Conservation (phyloP, 805 yeast species). For the Candida golubevii region DNA sequence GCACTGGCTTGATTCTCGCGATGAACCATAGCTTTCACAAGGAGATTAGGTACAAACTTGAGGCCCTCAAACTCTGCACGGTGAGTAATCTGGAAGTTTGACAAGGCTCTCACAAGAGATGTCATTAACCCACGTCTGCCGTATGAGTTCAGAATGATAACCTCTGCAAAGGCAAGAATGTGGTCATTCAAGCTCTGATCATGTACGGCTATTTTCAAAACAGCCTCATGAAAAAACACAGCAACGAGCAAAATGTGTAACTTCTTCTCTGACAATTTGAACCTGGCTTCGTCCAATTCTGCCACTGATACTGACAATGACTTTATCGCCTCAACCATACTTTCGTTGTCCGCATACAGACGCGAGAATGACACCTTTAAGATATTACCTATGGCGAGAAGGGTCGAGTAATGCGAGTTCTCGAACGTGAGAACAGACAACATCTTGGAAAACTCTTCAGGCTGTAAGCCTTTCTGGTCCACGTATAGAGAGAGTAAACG, state of each 20-base stretch:
- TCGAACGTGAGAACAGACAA: constrained; percentile 14
- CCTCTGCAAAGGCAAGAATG: constrained; percentile 33
- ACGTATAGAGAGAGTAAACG: constrained; percentile 13
- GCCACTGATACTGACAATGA: constrained; percentile 51
- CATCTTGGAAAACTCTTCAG: constrained; percentile 1
- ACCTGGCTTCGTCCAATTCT: constrained; percentile 50
- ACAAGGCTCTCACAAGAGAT: constrained; percentile 44
- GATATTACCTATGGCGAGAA: constrained; percentile 22
- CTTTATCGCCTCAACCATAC: constrained; percentile 19
- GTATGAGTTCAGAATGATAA: constrained; percentile 45
- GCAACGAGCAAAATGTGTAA: constrained; percentile 57
- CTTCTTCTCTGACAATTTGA: constrained; percentile 60
- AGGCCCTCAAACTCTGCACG: constrained; percentile 34
- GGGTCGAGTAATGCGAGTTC: constrained; percentile 22
- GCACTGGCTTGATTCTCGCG: constrained; percentile 53
- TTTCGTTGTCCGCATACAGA: constrained; percentile 1
- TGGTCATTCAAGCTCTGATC: constrained; percentile 23
- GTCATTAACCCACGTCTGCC: constrained; percentile 73
- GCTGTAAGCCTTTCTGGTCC: constrained; percentile 2
- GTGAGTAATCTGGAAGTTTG: constrained; percentile 37
- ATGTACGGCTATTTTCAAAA: constrained; percentile 36
- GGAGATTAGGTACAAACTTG: constrained; percentile 48
- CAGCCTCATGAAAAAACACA: constrained; percentile 39
- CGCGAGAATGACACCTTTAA: constrained; percentile 14
- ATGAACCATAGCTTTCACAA: constrained; percentile 44